Evolutionary conservation across 805 yeast species (phyloP).

Genomic region (Myxozyma lipomycoides): DNA sequence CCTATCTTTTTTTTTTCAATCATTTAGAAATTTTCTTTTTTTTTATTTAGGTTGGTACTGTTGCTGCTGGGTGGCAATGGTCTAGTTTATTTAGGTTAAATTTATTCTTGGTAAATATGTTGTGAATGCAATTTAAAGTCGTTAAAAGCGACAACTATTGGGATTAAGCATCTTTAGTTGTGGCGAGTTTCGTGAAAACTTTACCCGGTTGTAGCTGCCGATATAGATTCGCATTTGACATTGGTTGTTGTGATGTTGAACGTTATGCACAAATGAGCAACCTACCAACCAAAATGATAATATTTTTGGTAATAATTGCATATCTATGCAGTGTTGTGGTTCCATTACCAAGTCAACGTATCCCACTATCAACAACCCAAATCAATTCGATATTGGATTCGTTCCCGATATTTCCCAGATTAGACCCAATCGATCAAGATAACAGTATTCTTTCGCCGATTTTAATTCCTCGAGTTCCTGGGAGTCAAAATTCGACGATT

Average conservation of each 20-base stretch:
- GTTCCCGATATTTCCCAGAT: conserved; percentile 20
- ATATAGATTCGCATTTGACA: no score
- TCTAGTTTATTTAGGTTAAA: background rate
- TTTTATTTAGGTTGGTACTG: background rate
- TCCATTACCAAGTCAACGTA: conserved; percentile 5
- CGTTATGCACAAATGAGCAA: no score
- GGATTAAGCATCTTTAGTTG: no score
- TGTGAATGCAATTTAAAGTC: no score
- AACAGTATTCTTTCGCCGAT: conserved; percentile 32
- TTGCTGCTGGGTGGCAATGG: background rate
- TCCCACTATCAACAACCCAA: conserved; percentile 8
- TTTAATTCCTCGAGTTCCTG: conserved; percentile 42
- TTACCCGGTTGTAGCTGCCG: no score
- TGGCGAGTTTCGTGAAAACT: no score
- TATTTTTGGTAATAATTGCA: background rate
- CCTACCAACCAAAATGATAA: background rate
- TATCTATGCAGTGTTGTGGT: background rate
- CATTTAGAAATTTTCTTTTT: background rate
- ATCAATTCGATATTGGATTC: conserved; percentile 3
- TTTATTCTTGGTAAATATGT: no score
- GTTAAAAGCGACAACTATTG: no score
- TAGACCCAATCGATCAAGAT: conserved; percentile 12
- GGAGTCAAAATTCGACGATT: conserved; percentile 40
- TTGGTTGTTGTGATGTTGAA: no score
- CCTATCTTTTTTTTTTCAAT: background rate